phyloP scores from a whole-genome alignment of 1,284 basidiomycete species.

The Ceratobasidium theobromae region DNA sequence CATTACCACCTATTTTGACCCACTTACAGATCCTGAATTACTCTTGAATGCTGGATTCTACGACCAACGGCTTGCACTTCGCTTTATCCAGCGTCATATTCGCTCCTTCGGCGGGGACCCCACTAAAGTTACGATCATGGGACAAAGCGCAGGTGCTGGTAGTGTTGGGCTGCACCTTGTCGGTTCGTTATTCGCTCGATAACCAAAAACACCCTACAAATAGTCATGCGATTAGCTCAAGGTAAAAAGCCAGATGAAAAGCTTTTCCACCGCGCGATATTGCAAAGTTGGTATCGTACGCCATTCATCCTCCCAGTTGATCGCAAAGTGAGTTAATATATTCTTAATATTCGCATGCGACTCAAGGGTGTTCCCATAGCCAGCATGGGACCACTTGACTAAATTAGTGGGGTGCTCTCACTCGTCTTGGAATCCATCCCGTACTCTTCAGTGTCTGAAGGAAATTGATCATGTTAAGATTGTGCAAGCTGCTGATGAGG shows the following conservation, averaged over 20 bases:
- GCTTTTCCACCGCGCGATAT: conserved; percentile 33
- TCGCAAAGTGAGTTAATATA: conserved; percentile 14
- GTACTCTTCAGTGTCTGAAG: conserved; percentile 28
- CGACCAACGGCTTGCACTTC: conserved; percentile 53
- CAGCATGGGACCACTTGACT: conserved; percentile 18
- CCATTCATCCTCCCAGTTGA: conserved; percentile 24
- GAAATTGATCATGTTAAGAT: conserved; percentile 44
- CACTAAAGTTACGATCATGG: conserved; percentile 36
- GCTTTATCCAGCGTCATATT: conserved; percentile 42
- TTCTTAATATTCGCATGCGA: not conserved
- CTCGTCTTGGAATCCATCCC: conserved; percentile 2
- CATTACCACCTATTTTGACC: not conserved
- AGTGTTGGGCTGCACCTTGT: conserved; percentile 31
- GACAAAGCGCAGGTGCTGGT: conserved; percentile 33
- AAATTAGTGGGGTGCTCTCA: conserved; percentile 13
- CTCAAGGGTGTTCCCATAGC: not conserved
- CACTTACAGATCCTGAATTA: conserved; percentile 14
- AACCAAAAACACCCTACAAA: not conserved
- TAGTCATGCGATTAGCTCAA: not conserved
- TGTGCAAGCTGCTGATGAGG: conserved; percentile 52
- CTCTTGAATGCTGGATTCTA: conserved; percentile 58
- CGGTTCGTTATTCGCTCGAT: not conserved
- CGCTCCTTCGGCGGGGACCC: conserved; percentile 41
- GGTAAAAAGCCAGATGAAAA: conserved; percentile 3
- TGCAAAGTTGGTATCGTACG: conserved; percentile 34